Conservation (phyloP, 768 basidiomycete genomes). For the Cubamyces sp. region DNA sequence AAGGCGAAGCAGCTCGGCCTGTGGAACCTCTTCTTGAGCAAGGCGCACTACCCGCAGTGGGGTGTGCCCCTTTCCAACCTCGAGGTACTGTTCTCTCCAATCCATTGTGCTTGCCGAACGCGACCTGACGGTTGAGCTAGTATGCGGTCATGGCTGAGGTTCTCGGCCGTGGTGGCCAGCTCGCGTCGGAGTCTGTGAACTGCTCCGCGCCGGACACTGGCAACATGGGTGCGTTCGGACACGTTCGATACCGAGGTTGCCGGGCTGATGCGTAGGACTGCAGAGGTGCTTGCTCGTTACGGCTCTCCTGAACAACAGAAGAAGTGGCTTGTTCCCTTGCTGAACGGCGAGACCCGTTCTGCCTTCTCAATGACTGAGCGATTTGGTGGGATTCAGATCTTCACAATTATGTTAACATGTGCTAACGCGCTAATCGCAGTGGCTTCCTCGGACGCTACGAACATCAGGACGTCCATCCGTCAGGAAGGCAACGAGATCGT, state of each 20-base stretch:
- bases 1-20: conserved; percentile 89
- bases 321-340: conserved; percentile 84
- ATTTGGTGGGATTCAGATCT: conserved; percentile 55
- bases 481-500: conserved; percentile 87
- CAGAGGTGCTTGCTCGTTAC: conserved; percentile 96
- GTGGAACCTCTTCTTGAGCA: conserved; percentile 98
- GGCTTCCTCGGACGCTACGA: conserved; percentile 95
- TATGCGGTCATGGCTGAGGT: conserved; percentile 98
- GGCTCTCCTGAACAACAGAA: conserved; percentile 90
- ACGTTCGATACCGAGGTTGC: too few relatives aligned
- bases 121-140: conserved; percentile 42
- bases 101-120: background rate
- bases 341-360: conserved; percentile 92
- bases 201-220: conserved; percentile 98
- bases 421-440: conserved; percentile 47
- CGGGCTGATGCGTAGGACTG: background rate
- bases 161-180: conserved; percentile 79
- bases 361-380: conserved; percentile 98
- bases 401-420: background rate
- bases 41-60: conserved; percentile 86
- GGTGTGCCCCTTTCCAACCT: conserved; percentile 93
- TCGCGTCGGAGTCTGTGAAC: conserved; percentile 88
- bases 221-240: conserved; percentile 79
- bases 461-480: conserved; percentile 86
- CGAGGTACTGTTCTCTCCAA: conserved; percentile 60